Percentiles rank a stretch among this genome's conserved stretches.
Conservation (phyloP, 2,329 filamentous ascomycete genomes). For the Botrytis porri region DNA sequence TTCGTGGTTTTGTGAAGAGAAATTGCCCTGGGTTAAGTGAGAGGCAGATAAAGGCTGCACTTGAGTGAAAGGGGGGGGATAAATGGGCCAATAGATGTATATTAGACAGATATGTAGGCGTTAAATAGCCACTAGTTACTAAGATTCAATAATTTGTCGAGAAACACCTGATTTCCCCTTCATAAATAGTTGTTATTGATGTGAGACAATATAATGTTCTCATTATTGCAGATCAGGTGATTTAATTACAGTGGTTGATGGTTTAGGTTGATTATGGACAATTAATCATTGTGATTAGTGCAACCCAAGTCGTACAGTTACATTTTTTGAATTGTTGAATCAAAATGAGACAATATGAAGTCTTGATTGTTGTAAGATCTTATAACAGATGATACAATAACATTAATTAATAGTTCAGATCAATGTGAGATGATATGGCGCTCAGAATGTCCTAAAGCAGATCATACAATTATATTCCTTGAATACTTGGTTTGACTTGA, state of each 20-base stretch:
- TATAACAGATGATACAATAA: not conserved
- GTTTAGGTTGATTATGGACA: fast-evolving
- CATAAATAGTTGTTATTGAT: not conserved
- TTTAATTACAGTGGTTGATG: not conserved
- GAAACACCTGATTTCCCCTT: not conserved
- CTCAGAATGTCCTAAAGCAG: not conserved
- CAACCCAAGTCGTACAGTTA: not conserved
- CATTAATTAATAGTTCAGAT: not conserved
- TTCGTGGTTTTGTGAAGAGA: not conserved
- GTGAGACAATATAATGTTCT: not conserved
- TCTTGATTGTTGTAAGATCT: not conserved
- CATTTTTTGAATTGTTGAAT: not conserved
- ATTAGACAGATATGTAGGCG: not conserved
- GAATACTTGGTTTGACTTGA: not conserved
- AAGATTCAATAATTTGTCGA: not conserved
- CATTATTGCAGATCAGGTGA: not conserved
- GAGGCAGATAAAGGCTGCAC: not conserved
- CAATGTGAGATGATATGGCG: not conserved
- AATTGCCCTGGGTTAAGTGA: not conserved
- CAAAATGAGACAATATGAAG: not conserved
- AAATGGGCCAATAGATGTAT: not conserved
- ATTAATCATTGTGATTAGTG: not conserved
- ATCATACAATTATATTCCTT: not conserved
- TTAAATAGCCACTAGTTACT: not conserved
- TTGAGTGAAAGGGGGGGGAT: not conserved